phyloP scores from a whole-genome alignment of 1,284 basidiomycete genomes.

The Cryptococcus sp. region DNA sequence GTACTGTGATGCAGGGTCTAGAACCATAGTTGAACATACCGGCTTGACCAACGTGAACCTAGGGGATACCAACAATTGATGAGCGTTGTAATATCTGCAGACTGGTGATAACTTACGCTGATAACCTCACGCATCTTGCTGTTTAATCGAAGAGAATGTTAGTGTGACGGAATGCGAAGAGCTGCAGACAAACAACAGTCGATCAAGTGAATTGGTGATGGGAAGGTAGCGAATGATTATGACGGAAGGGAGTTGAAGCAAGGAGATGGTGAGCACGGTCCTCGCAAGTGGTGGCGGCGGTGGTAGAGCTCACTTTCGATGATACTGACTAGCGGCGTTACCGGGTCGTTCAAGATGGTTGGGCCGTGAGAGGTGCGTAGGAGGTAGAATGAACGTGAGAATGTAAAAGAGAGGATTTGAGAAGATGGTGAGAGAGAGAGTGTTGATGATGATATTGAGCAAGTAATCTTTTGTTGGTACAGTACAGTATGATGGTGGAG shows the following conservation, averaged over 20 bases:
- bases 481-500: no score
- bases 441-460: background rate
- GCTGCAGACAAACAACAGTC: background rate
- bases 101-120: slow-evolving; percentile 41
- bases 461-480: no score
- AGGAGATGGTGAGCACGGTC: background rate
- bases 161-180: slow-evolving; percentile 1
- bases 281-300: background rate
- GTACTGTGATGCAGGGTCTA: background rate
- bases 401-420: background rate
- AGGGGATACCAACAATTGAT: background rate
- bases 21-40: slow-evolving; percentile 32
- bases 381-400: background rate
- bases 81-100: slow-evolving; percentile 1
- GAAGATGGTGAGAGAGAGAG: background rate
- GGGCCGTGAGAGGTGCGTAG: background rate
- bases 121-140: slow-evolving; percentile 51
- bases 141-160: background rate
- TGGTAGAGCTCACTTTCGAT: background rate
- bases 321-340: background rate
- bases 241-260: background rate
- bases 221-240: background rate
- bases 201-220: background rate
- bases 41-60: slow-evolving; percentile 55
- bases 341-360: background rate